Evolutionary conservation across 306 rosid genomes (phyloP).

Genomic region (Crotalaria pallida): DNA sequence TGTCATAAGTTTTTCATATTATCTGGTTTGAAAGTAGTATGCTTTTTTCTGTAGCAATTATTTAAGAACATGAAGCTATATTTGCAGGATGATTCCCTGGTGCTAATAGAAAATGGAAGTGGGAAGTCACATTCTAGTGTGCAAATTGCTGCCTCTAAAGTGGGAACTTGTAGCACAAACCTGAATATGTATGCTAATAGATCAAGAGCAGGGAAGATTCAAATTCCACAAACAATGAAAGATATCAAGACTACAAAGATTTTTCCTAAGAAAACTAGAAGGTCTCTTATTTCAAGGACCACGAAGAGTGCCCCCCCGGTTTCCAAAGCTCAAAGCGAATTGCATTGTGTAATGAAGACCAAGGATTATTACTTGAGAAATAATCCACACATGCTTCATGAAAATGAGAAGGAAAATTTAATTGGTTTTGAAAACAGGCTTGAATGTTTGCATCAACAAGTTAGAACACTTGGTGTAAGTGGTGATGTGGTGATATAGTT

Average conservation of each 20-base stretch:
- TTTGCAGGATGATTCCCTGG: conserved; percentile 30
- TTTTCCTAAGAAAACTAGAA: background rate
- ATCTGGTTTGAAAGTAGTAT: background rate
- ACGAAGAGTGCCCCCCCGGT: background rate
- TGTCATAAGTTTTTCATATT: background rate
- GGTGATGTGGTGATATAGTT: conserved; percentile 10
- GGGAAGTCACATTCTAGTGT: background rate
- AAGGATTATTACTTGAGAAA: background rate
- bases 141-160: background rate
- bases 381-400: background rate
- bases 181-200: background rate
- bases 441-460: conserved; percentile 5
- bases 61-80: background rate
- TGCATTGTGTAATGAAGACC: background rate
- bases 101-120: background rate
- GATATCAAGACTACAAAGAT: background rate
- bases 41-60: background rate
- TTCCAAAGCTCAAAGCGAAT: background rate
- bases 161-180: background rate
- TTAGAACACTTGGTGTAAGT: background rate
- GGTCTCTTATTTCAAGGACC: background rate
- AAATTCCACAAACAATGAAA: background rate
- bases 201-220: conserved; percentile 21
- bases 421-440: background rate
- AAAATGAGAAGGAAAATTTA: conserved; percentile 23